Conservation (phyloP, 106 monocot genomes). For the Chionographis japonica region DNA sequence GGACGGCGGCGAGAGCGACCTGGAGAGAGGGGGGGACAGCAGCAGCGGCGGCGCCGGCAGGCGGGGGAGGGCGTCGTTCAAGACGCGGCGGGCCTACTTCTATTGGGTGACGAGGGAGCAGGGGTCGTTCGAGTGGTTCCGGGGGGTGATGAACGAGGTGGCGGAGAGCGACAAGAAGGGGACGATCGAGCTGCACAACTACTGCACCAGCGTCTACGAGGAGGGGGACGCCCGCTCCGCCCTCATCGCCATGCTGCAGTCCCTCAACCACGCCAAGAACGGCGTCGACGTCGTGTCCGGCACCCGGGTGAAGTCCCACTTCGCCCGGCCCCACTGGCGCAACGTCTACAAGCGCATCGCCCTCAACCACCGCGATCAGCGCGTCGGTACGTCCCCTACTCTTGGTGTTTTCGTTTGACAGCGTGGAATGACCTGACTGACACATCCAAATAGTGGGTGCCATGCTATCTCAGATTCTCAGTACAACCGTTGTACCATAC, state of each 20-base stretch:
- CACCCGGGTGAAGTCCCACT: constrained; percentile 82
- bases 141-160: constrained; percentile 93
- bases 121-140: constrained; percentile 96
- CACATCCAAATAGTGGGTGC: too few species aligned
- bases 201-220: constrained; percentile 97
- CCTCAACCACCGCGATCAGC: constrained; percentile 45
- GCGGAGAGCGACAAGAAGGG: constrained; percentile 69
- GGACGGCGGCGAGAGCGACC: constrained; percentile 1
- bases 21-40: constrained; percentile 5
- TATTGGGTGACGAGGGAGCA: constrained; percentile 95
- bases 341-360: constrained; percentile 79
- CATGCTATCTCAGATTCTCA: too few species aligned
- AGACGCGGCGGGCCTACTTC: constrained; percentile 69
- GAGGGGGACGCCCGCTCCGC: constrained; percentile 93
- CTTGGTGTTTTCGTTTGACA: too few species aligned
- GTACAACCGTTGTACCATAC: too few species aligned
- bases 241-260: constrained; percentile 83
- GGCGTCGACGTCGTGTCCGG: constrained; percentile 89
- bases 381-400: constrained; percentile 24
- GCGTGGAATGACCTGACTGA: too few species aligned
- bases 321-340: constrained; percentile 90
- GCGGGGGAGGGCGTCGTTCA: constrained; percentile 25
- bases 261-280: constrained; percentile 75
- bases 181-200: constrained; percentile 84
- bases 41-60: neutral